These are phyloP conservation scores for Backusella sp. DNA, from an alignment of 192 early-diverging fungal species.

Conservation along the genomic window DNA sequence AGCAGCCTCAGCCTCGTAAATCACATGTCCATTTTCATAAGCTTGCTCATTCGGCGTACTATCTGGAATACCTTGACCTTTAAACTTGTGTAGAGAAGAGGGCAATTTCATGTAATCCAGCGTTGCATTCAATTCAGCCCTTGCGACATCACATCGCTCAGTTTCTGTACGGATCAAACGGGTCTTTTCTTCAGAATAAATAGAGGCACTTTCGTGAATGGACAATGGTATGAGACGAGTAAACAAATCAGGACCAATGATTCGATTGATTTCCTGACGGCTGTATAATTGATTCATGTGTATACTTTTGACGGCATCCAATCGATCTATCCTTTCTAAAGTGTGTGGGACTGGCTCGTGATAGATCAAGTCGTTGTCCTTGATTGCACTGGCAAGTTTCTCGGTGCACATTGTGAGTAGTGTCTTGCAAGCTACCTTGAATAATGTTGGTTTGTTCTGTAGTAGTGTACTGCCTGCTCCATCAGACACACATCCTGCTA, in stretches of 20 bases:
- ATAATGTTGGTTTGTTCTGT: constrained; percentile 60
- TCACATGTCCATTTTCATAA: background rate
- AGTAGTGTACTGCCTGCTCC: constrained; percentile 56
- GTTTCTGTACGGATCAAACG: constrained; percentile 84
- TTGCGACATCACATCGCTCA: constrained; percentile 77
- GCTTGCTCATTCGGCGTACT: background rate
- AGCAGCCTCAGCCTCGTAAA: background rate
- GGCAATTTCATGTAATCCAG: constrained; percentile 90
- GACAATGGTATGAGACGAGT: constrained; percentile 83
- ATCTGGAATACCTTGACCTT: constrained; percentile 8
- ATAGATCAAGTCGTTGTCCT: constrained; percentile 98
- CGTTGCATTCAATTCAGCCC: constrained; percentile 81
- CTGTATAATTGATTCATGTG: constrained; percentile 72
- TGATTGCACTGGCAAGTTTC: constrained; percentile 60
- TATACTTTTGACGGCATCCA: constrained; percentile 77
- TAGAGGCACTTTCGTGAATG: constrained; percentile 87
- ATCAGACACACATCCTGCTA: constrained; percentile 68
- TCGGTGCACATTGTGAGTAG: constrained; percentile 66
- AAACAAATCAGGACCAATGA: constrained; percentile 92
- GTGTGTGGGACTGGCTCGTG: constrained; percentile 81
- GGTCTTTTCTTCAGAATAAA: constrained; percentile 97
- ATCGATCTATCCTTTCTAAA: constrained; percentile 78
- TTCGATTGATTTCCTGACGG: constrained; percentile 73
- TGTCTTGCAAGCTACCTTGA: constrained; percentile 73
- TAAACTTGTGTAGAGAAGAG: constrained; percentile 73